These are phyloP conservation scores for Hypomontagnella monticulosa DNA, from an alignment of 495 filamentous ascomycete species.

Conservation along the genomic window DNA sequence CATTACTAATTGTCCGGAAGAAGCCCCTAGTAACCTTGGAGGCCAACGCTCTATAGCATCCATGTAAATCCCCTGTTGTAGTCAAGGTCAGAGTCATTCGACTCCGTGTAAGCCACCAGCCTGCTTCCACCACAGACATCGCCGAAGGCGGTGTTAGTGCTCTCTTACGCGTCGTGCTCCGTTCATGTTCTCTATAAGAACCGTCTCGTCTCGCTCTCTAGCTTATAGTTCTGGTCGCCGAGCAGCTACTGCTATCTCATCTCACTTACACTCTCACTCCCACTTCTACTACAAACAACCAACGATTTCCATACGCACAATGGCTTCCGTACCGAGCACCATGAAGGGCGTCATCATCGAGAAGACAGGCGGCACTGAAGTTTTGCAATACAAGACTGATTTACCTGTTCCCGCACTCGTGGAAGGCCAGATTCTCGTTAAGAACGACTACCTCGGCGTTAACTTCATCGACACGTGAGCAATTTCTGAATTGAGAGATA, in stretches of 20 bases:
- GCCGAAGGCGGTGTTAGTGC: no score
- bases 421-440: constrained; percentile 80
- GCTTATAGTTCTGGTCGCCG: constrained; percentile 15
- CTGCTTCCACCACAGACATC: no score
- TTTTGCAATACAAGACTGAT: constrained; percentile 77
- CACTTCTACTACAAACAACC: constrained; percentile 11
- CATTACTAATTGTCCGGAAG: background rate
- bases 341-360: constrained; percentile 83
- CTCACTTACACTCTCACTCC: constrained; percentile 8
- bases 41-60: no score
- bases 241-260: constrained; percentile 10
- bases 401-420: constrained; percentile 77
- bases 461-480: constrained; percentile 86
- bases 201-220: constrained; percentile 24
- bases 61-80: no score
- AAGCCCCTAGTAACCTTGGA: no score
- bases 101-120: no score
- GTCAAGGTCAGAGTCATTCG: no score
- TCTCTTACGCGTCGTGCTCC: background rate
- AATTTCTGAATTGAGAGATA: no score
- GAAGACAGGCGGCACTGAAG: constrained; percentile 80
- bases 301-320: constrained; percentile 20
- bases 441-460: constrained; percentile 85
- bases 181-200: constrained; percentile 33
- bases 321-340: constrained; percentile 60